Evolutionary conservation across 176 grass and related monocot genomes (phyloP), one percentile per base, ranked within the genome.

Genomic region (Carex littledalei): DNA sequence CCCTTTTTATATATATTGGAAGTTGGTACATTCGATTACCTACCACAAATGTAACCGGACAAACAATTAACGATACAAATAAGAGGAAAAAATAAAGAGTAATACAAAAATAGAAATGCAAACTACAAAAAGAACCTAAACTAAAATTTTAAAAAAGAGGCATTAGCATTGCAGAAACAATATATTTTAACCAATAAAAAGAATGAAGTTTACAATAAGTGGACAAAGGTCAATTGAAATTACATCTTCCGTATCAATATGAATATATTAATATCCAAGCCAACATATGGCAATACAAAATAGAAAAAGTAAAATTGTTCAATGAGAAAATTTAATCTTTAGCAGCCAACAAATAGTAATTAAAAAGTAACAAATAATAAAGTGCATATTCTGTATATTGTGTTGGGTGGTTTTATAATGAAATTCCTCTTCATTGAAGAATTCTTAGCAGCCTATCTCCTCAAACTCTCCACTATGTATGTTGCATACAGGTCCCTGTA

Each of bases 401-500:
- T 4, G 74, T 22, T 8, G 49, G 63, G 24, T 31, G 22, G 69
- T 73, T 55, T 55, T 12, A 54, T 77, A 18, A 56, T 47, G 15
- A 75, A 78, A 32, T 56, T 78, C 50, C 31, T 34, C 50, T 55
- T 55, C 39, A 34, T 68, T 2, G 14, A 6, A 78, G 4, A 41
- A 61, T 83, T 60, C n/a, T 17, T 4, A 20, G 67, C 64, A 9
- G 55, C 43, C 67, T 95, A 98, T 86, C 96, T 90, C 84, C 96
- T 94, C 89, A 98, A 85, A 53, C 85, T 89, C 88, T 98, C 96
- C 37, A 98, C 88, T 17, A 95, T 86, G 56, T 98, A 98, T 60
- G 91, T 90, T 55, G 96, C 96, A 85, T 98, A 98, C 13, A 98
- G 84, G 74, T 98, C 96, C 96, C 96, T 98, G 67, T 26, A 34